Conservation (phyloP, 208 protist species). For the Giardia muris region DNA sequence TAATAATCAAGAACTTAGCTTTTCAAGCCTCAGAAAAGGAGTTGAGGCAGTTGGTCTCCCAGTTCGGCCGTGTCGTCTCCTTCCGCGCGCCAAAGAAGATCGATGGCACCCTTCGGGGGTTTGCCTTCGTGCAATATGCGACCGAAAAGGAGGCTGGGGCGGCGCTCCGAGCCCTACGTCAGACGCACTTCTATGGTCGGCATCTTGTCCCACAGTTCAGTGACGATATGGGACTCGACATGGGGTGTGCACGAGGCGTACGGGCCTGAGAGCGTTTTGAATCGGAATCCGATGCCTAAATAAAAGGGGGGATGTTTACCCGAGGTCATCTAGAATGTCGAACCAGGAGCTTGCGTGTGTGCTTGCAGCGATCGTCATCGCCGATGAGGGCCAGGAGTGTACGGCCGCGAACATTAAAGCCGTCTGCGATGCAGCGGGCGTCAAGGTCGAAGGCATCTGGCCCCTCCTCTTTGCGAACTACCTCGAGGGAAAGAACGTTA, state of each 20-base stretch:
- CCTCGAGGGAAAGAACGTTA: slow-evolving; percentile 32
- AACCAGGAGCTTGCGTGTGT: slow-evolving; percentile 27
- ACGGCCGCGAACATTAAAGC: not conserved
- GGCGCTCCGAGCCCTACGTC: not conserved
- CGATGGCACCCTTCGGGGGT: slow-evolving; percentile 28
- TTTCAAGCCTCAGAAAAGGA: slow-evolving; percentile 36
- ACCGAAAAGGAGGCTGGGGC: slow-evolving; percentile 33
- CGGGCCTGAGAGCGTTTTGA: not conserved
- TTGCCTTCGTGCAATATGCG: slow-evolving; percentile 38
- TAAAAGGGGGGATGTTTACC: not conserved
- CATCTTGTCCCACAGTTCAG: slow-evolving; percentile 35
- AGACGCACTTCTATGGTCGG: slow-evolving; percentile 38
- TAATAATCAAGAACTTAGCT: slow-evolving; percentile 38
- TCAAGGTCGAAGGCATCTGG: slow-evolving; percentile 26
- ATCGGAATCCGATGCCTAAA: not conserved
- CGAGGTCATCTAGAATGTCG: not conserved
- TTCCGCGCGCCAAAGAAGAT: slow-evolving; percentile 38
- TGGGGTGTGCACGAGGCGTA: slow-evolving; percentile 6
- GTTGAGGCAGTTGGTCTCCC: slow-evolving; percentile 30
- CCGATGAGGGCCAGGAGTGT: slow-evolving; percentile 13
- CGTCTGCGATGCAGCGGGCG: slow-evolving; percentile 20
- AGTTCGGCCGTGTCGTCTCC: slow-evolving; percentile 26
- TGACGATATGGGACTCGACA: slow-evolving; percentile 17
- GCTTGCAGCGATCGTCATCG: slow-evolving; percentile 31
- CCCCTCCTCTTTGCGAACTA: slow-evolving; percentile 35